Percentiles rank a stretch among this genome's conserved stretches.
Evolutionary conservation across 805 yeast genomes (phyloP).

Genomic region (Candida schatavii): DNA sequence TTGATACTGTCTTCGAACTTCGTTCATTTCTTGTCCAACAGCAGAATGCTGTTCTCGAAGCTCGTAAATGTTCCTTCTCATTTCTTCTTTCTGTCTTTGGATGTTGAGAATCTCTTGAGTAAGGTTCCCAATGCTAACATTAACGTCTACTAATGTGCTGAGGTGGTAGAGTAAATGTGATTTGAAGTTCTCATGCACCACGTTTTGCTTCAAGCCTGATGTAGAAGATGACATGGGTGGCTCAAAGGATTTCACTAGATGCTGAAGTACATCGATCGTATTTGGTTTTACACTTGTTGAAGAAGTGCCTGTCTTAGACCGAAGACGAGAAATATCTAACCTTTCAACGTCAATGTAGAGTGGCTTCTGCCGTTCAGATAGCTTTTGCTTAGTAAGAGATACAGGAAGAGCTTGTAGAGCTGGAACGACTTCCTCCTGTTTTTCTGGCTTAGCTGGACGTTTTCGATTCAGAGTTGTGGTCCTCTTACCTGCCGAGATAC

Average conservation of each 20-base stretch:
- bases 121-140: constrained; percentile 32
- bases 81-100: constrained; percentile 31
- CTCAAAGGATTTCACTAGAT: constrained; percentile 26
- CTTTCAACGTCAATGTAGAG: constrained; percentile 28
- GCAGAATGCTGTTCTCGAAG: constrained; percentile 25
- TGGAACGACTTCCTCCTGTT: not conserved
- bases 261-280: constrained; percentile 37
- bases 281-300: constrained; percentile 20
- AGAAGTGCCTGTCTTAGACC: not conserved
- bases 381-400: constrained; percentile 16
- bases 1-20: constrained; percentile 20
- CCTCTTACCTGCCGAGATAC: not conserved
- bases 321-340: constrained; percentile 7
- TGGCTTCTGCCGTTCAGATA: constrained; percentile 26
- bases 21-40: constrained; percentile 32
- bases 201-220: constrained; percentile 16
- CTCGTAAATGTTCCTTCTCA: constrained; percentile 28
- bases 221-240: constrained; percentile 16
- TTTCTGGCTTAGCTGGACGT: not conserved
- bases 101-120: constrained; percentile 23
- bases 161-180: constrained; percentile 26
- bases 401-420: constrained; percentile 5
- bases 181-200: constrained; percentile 30
- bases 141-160: constrained; percentile 29
- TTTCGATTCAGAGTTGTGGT: too few relatives aligned